phyloP scores from a whole-genome alignment of 495 filamentous ascomycete genomes.

The Delitschia confertaspora region DNA sequence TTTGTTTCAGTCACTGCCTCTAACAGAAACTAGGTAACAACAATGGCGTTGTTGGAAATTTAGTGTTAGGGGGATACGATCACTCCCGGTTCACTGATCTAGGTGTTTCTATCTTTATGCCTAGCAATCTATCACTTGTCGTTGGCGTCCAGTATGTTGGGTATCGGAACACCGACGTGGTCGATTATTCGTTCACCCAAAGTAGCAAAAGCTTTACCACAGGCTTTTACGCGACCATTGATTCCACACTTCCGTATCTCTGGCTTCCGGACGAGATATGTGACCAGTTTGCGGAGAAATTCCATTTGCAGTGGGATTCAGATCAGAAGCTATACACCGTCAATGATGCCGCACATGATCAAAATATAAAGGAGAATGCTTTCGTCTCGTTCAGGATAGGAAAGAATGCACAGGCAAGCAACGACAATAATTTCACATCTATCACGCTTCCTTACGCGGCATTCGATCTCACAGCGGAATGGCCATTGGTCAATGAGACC shows the following conservation, averaged over 20 bases:
- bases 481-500: slow-evolving; percentile 14
- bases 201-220: slow-evolving; percentile 1
- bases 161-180: slow-evolving; percentile 4
- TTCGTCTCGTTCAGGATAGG: slow-evolving; percentile 15
- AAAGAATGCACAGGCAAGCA: not conserved
- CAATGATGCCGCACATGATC: slow-evolving; percentile 13
- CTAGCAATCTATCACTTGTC: slow-evolving; percentile 5
- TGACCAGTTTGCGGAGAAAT: slow-evolving; percentile 13
- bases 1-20: not conserved
- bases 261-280: slow-evolving; percentile 22
- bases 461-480: slow-evolving; percentile 24
- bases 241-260: slow-evolving; percentile 26
- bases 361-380: slow-evolving; percentile 14
- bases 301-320: slow-evolving; percentile 16
- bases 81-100: slow-evolving; percentile 12
- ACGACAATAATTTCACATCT: slow-evolving; percentile 1
- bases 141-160: slow-evolving; percentile 21
- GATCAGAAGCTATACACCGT: slow-evolving; percentile 16
- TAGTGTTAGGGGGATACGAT: slow-evolving; percentile 23
- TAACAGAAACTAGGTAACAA: slow-evolving; percentile 13
- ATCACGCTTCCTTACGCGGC: slow-evolving; percentile 31
- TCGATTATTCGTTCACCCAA: slow-evolving; percentile 9
- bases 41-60: slow-evolving; percentile 13
- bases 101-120: slow-evolving; percentile 6
- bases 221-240: slow-evolving; percentile 18